Evolutionary conservation across 2,329 filamentous ascomycete species (phyloP).

Genomic region (Claviceps africana): DNA sequence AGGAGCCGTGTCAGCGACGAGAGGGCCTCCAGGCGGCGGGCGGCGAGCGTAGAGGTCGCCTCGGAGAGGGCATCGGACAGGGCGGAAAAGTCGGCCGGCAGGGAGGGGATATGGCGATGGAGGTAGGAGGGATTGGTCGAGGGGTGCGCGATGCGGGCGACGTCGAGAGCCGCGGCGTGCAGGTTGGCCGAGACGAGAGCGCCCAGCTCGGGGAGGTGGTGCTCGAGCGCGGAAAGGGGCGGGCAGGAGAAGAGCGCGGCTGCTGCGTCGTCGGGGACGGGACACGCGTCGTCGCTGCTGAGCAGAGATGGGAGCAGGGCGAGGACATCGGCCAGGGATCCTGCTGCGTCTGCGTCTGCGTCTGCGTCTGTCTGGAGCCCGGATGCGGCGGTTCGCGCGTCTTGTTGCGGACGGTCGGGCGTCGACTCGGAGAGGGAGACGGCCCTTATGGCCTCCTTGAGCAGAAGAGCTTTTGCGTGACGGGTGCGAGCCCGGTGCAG

Average conservation of each 20-base stretch:
- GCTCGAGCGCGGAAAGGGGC: conserved; percentile 33
- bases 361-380: not conserved
- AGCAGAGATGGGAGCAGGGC: conserved; percentile 39
- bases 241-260: conserved; percentile 34
- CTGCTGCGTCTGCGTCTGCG: conserved; percentile 16
- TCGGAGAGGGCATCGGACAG: conserved; percentile 21
- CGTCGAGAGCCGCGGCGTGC: conserved; percentile 30
- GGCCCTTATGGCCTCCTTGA: conserved; percentile 35
- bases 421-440: conserved; percentile 20
- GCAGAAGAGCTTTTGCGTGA: conserved; percentile 34
- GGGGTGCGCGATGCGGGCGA: conserved; percentile 35
- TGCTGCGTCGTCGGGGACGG: conserved; percentile 22
- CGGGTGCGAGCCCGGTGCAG: conserved; percentile 34
- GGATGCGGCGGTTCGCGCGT: not conserved
- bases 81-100: conserved; percentile 26
- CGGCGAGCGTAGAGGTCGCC: conserved; percentile 20
- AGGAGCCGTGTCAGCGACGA: conserved; percentile 25
- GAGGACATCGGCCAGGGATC: conserved; percentile 38
- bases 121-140: conserved; percentile 40
- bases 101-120: conserved; percentile 40
- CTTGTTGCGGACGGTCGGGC: conserved; percentile 5
- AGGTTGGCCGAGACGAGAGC: conserved; percentile 35
- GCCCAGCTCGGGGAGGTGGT: conserved; percentile 33
- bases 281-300: conserved; percentile 18
- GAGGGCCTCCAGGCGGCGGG: conserved; percentile 25